These are phyloP conservation scores for Acacia pycnantha DNA, from an alignment of 331 rosid species.

Conservation along the genomic window DNA sequence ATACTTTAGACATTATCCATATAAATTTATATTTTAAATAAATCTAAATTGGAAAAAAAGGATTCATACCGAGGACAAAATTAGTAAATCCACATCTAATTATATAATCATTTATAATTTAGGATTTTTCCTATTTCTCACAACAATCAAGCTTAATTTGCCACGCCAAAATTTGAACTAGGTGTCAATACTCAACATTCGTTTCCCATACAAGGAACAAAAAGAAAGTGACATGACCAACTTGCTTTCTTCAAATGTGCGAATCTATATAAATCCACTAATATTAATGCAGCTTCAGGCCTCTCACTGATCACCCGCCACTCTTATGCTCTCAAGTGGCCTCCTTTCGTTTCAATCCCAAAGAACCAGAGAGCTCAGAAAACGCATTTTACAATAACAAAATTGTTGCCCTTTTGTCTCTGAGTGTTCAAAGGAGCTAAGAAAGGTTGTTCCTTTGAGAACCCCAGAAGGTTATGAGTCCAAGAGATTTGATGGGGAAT, in stretches of 20 bases:
- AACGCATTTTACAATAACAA: slow-evolving; percentile 14
- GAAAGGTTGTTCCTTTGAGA: slow-evolving; percentile 24
- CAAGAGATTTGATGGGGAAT: slow-evolving; percentile 35
- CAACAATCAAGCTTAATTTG: too few relatives aligned
- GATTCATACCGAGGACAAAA: too few relatives aligned
- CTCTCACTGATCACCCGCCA: neutral
- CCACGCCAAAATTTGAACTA: too few relatives aligned
- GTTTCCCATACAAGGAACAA: neutral
- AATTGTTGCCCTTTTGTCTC: neutral
- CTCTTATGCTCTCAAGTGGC: neutral
- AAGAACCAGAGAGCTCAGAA: slow-evolving; percentile 24
- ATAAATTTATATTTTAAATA: too few relatives aligned
- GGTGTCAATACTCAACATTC: too few relatives aligned
- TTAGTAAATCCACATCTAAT: too few relatives aligned
- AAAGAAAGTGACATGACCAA: neutral
- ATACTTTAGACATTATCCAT: too few relatives aligned
- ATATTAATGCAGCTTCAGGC: neutral
- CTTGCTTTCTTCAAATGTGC: neutral
- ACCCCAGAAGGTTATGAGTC: slow-evolving; percentile 7
- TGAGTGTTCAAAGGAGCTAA: slow-evolving; percentile 5
- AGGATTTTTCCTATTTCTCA: too few relatives aligned
- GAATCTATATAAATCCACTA: neutral
- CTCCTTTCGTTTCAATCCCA: neutral
- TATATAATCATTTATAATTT: too few relatives aligned
- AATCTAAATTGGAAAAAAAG: too few relatives aligned